phyloP scores from a whole-genome alignment of 2,329 filamentous ascomycete species.

The Verticillium klebahnii region DNA sequence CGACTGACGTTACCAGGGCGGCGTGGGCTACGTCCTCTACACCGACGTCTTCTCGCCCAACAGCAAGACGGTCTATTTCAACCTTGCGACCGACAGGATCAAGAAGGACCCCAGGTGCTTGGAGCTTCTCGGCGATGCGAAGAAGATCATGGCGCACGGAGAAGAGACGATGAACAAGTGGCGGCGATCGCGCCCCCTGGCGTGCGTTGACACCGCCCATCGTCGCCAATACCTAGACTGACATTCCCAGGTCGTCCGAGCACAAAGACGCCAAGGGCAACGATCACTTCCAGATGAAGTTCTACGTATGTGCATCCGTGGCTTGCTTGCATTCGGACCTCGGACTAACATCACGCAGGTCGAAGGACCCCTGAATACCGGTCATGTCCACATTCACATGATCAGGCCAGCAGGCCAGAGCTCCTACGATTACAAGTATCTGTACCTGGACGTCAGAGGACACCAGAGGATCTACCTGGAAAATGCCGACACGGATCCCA shows the following conservation, averaged over 20 bases:
- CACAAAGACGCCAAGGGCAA: conserved; percentile 70
- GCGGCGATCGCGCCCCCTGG: conserved; percentile 61
- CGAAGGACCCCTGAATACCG: conserved; percentile 69
- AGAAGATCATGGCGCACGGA: conserved; percentile 75
- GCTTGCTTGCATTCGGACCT: too few species aligned
- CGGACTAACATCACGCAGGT: conserved; percentile 43
- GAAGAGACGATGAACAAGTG: conserved; percentile 79
- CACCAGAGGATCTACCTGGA: conserved; percentile 62
- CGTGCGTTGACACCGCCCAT: conserved; percentile 33
- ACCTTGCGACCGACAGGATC: conserved; percentile 76
- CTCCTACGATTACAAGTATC: conserved; percentile 73
- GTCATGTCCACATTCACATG: conserved; percentile 75
- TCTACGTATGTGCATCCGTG: conserved; percentile 55
- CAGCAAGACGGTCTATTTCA: conserved; percentile 84
- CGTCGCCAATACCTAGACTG: conserved; percentile 13
- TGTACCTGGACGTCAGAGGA: conserved; percentile 76
- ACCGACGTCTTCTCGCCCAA: conserved; percentile 79
- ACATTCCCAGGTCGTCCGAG: conserved; percentile 52
- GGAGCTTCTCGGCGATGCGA: conserved; percentile 68
- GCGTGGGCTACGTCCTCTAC: conserved; percentile 75
- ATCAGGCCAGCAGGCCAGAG: conserved; percentile 58
- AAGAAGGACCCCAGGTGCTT: conserved; percentile 67
- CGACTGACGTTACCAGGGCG: conserved; percentile 45
- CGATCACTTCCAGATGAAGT: conserved; percentile 80
- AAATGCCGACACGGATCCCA: conserved; percentile 43